Percentiles rank a stretch among this genome's conserved stretches.
Evolutionary conservation across 192 early-diverging fungal genomes (phyloP).

Genomic region (Entomortierella parvispora): DNA sequence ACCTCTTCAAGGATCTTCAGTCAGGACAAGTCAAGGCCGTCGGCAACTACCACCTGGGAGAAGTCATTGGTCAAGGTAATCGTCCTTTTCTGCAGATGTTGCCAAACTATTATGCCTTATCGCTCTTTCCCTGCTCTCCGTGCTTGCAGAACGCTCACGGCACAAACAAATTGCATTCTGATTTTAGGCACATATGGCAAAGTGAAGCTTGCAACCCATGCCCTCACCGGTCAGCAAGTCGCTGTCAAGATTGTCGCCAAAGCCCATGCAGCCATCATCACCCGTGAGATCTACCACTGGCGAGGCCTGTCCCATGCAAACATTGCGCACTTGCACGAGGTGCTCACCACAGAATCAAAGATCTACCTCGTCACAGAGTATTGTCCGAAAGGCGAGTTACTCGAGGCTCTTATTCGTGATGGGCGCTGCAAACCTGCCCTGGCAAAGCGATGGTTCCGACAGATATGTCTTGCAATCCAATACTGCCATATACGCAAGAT

Average conservation of each 20-base stretch:
- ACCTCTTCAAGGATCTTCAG: conserved; percentile 69
- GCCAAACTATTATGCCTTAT: not conserved
- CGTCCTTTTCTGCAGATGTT: not conserved
- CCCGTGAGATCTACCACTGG: conserved; percentile 71
- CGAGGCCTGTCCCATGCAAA: conserved; percentile 82
- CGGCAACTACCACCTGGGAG: conserved; percentile 65
- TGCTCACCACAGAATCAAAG: conserved; percentile 74
- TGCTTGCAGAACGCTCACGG: not conserved
- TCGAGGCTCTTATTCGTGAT: conserved; percentile 56
- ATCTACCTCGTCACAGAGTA: conserved; percentile 89
- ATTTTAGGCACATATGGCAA: conserved; percentile 69
- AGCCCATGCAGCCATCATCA: conserved; percentile 64
- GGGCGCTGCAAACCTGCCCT: conserved; percentile 54
- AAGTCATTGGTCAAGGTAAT: conserved; percentile 64
- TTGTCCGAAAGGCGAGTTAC: conserved; percentile 75
- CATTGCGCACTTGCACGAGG: conserved; percentile 81
- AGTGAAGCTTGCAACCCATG: conserved; percentile 70
- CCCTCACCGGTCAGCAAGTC: conserved; percentile 68
- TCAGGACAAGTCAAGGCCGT: conserved; percentile 61
- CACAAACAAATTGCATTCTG: no score
- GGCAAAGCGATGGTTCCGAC: conserved; percentile 61
- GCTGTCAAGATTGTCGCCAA: conserved; percentile 73
- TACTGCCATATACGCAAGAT: conserved; percentile 65
- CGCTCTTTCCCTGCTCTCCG: not conserved
- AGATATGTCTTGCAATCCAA: conserved; percentile 59